These are phyloP conservation scores for Backusella psychrophila DNA, from an alignment of 192 early-diverging fungal species.

Conservation along the genomic window DNA sequence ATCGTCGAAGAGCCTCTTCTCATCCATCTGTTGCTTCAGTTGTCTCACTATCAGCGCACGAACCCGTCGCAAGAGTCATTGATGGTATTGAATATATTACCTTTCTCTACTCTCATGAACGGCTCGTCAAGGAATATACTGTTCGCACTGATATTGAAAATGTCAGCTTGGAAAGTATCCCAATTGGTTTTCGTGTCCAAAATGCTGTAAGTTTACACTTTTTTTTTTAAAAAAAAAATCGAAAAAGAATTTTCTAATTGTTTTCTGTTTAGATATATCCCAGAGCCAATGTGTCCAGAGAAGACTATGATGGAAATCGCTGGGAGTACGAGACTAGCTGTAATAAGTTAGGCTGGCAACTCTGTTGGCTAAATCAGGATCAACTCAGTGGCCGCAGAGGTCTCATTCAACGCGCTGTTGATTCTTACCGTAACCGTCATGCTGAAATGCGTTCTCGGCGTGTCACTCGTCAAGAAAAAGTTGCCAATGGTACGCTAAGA, in stretches of 20 bases:
- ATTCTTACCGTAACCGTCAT: constrained; percentile 66
- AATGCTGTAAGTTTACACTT: constrained; percentile 28
- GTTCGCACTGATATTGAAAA: constrained; percentile 30
- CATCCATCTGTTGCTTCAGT: constrained; percentile 29
- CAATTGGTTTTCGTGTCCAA: constrained; percentile 12
- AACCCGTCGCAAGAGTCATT: constrained; percentile 25
- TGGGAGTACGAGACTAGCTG: constrained; percentile 78
- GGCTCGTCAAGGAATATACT: constrained; percentile 30
- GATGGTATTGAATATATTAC: constrained; percentile 32
- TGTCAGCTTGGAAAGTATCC: constrained; percentile 11
- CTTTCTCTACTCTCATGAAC: constrained; percentile 31
- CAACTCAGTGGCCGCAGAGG: constrained; percentile 59
- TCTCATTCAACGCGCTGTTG: constrained; percentile 77
- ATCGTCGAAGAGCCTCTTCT: background rate
- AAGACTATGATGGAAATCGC: constrained; percentile 66
- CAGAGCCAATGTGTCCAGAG: constrained; percentile 50
- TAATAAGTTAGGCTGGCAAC: constrained; percentile 72
- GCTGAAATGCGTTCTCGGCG: constrained; percentile 62
- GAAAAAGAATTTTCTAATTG: background rate
- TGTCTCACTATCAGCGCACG: constrained; percentile 32
- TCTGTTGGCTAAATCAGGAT: constrained; percentile 64
- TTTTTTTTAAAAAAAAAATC: background rate
- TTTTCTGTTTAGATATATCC: constrained; percentile 56
- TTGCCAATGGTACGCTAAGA: constrained; percentile 53
- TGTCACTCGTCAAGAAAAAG: constrained; percentile 68